Evolutionary conservation across 1,139 yeast species (phyloP).

Genomic region (Groenewaldozyma sp.): DNA sequence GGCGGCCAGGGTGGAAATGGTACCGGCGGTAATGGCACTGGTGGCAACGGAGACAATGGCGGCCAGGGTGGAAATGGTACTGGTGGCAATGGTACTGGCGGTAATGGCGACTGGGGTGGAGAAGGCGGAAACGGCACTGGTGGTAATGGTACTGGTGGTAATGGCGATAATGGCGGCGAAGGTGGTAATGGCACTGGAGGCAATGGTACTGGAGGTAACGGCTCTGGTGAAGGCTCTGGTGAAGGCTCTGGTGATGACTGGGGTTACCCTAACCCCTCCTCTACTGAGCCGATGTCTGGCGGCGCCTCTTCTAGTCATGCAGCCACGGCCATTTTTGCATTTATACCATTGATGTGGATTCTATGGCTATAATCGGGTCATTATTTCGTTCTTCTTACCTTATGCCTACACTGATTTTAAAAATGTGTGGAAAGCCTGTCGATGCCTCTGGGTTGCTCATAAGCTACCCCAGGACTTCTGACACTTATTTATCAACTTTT

Average conservation of each 20-base stretch:
- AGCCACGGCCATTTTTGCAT: neutral
- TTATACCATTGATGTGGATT: neutral
- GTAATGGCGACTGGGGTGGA: conserved; percentile 1
- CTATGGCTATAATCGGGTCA: conserved; percentile 1
- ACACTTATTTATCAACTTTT: neutral
- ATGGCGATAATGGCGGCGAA: neutral
- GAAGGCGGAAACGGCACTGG: conserved; percentile 2
- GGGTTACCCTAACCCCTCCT: neutral
- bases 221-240: neutral
- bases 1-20: conserved; percentile 4
- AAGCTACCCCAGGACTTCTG: too few species aligned
- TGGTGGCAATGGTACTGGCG: neutral
- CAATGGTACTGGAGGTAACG: conserved; percentile 2
- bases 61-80: neutral
- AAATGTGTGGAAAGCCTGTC: too few species aligned
- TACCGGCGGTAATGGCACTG: conserved; percentile 1
- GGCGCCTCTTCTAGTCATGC: neutral
- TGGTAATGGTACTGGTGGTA: conserved; percentile 3
- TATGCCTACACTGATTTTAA: neutral
- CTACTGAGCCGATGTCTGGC: conserved; percentile 1
- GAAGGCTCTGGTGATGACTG: neutral
- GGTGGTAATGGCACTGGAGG: conserved; percentile 4
- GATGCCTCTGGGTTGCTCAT: too few species aligned
- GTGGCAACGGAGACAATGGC: neutral
- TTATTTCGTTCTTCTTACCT: too few species aligned